Base-by-base conservation (phyloP, 2,329 filamentous ascomycete species). In the Claviceps spartinae region DNA sequence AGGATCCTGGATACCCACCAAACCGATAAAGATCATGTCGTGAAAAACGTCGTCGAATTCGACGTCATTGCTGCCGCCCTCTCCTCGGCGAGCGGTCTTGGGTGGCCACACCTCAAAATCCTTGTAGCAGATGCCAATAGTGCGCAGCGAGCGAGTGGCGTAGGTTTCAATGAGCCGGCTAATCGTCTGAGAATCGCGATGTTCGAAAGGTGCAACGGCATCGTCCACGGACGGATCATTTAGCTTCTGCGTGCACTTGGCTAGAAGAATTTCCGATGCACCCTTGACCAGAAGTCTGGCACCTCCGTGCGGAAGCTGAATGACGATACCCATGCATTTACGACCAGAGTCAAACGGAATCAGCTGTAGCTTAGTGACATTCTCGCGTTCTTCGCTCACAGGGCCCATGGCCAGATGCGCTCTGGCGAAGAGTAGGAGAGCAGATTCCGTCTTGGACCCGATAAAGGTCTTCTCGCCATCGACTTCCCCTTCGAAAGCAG, bases 31-130 rank as follows among this genome's bases (percentile, higher is more conserved):
- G 14, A 72, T 71, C 83, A 88, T 85, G 51, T 82, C 73, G 47
- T 75, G 72, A 65, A 86, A 86, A 16, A 87, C 66, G 50, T 81
- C 74, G 46, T 85, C 82, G 56, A 88, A 85, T 8, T 73, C 67
- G n/a, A 82, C 75, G 52, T 83, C 77, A 40, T 73, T 75, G 59
- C 74, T 74, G 64, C 83, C 74, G 24, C 71, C 73, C 43, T 77
- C 76, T n/a, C 66, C 65, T 4, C 70, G 72, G 48, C 71, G 78
- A 16, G 76, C 78, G 47, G 77, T 75, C 54, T 73, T 77, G 4
- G 88, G 88, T 36, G 90, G 89, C 89, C 89, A 95, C 50, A 79
- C 77, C 24, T 86, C 79, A 58, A 93, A 95, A 60, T 95, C 89
- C 52, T 82, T 84, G 68, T 88, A 94, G 50, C 88, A 75, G 56